Conservation (phyloP, 306 rosid genomes). For the Castanopsis chinensis region DNA sequence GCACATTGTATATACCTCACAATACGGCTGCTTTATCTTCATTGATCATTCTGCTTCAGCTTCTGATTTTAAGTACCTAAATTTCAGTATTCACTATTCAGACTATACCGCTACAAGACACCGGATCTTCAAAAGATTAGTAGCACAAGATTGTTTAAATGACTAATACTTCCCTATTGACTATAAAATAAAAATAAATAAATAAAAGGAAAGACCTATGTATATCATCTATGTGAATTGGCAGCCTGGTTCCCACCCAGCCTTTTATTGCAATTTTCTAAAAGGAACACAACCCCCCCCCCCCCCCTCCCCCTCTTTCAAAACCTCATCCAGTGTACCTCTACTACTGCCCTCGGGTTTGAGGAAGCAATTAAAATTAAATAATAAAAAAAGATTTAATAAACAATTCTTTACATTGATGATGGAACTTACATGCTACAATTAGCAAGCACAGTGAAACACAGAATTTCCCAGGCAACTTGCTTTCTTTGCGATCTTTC, state of each 20-base stretch:
- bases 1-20: no score
- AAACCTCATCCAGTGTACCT: constrained; percentile 7
- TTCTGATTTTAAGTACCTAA: not conserved
- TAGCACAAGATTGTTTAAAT: not conserved
- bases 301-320: constrained; percentile 9
- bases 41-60: not conserved
- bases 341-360: constrained; percentile 18
- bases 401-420: constrained; percentile 38
- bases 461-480: constrained; percentile 73
- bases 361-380: constrained; percentile 9
- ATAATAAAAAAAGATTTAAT: not conserved
- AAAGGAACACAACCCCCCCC: not conserved
- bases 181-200: not conserved
- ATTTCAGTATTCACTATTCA: not conserved
- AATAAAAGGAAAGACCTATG: constrained; percentile 7
- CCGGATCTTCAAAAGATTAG: not conserved
- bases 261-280: constrained; percentile 15
- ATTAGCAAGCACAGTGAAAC: constrained; percentile 81
- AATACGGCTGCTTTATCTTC: no score
- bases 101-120: not conserved
- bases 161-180: not conserved
- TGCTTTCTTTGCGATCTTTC: constrained; percentile 64
- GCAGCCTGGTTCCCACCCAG: not conserved
- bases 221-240: not conserved
- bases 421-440: constrained; percentile 20